Percentiles rank a stretch among this genome's conserved stretches.
Conservation (phyloP, 768 basidiomycete species). For the Dacryopinax spathularia region DNA sequence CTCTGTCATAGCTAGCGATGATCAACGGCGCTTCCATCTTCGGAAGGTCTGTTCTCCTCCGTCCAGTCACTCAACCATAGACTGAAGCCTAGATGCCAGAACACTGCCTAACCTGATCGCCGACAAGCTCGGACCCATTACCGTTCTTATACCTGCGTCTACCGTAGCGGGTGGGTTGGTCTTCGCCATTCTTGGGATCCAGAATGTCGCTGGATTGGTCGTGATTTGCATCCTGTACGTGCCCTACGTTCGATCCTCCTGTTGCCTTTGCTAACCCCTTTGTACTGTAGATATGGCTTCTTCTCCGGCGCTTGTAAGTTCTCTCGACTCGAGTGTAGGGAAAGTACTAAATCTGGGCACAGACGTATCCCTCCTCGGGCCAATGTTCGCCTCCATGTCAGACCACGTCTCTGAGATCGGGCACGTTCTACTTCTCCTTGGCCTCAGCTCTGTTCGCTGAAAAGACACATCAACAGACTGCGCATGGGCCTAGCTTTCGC, state of each 20-base stretch:
- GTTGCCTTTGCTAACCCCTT: background rate
- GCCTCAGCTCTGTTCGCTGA: background rate
- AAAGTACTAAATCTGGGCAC: background rate
- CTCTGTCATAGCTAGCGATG: slow-evolving; percentile 32
- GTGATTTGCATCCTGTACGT: slow-evolving; percentile 31
- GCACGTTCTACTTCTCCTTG: background rate
- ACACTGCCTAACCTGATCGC: slow-evolving; percentile 38
- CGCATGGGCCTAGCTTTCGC: background rate
- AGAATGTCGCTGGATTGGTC: slow-evolving; percentile 24
- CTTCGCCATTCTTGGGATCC: slow-evolving; percentile 33
- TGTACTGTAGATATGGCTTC: background rate
- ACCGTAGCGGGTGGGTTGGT: slow-evolving; percentile 25
- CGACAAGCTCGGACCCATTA: slow-evolving; percentile 44
- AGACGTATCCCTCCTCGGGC: background rate
- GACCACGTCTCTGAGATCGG: slow-evolving; percentile 1
- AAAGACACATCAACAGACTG: background rate
- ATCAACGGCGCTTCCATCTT: slow-evolving; percentile 52
- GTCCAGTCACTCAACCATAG: background rate
- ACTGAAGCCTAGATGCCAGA: slow-evolving; percentile 20
- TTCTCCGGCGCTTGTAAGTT: background rate
- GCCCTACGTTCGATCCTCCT: background rate
- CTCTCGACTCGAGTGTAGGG: background rate
- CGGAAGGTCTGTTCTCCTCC: slow-evolving; percentile 24
- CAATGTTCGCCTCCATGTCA: background rate
- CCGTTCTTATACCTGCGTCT: slow-evolving; percentile 28